Evolutionary conservation across 352 stramenopile genomes (phyloP).

Genomic region (Achlya hypogyna): DNA sequence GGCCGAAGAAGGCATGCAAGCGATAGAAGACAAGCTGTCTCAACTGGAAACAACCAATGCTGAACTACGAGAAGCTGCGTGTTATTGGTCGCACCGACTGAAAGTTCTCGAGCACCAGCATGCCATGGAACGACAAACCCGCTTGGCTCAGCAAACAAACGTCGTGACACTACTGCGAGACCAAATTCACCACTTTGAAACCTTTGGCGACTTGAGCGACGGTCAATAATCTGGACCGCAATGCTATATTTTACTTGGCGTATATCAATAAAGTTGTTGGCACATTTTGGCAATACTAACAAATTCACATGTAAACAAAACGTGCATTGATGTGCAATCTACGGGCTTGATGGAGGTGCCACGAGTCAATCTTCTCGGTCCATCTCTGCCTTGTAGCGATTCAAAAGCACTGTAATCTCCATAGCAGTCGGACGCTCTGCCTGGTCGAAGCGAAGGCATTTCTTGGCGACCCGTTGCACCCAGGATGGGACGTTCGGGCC

Average conservation of each 20-base stretch:
- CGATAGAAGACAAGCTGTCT: slow-evolving; percentile 35
- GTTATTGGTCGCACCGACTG: background rate
- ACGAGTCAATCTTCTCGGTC: no score
- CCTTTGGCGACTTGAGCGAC: slow-evolving; percentile 7
- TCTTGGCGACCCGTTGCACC: slow-evolving; percentile 25
- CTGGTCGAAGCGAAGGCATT: slow-evolving; percentile 28
- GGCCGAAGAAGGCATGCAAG: slow-evolving; percentile 39
- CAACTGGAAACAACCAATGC: slow-evolving; percentile 25
- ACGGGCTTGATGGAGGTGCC: no score
- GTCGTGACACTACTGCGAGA: background rate
- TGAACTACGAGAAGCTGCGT: background rate
- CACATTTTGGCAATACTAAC: no score
- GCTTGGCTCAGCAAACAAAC: background rate
- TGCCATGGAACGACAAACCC: slow-evolving; percentile 3
- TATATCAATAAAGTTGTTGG: no score
- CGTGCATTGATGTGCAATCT: no score
- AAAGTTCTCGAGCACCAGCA: slow-evolving; percentile 4
- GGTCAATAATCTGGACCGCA: no score
- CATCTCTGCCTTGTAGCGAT: no score
- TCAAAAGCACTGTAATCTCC: no score
- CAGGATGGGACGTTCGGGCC: slow-evolving; percentile 28
- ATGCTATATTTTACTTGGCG: no score
- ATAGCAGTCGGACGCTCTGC: slow-evolving; percentile 31
- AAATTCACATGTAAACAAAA: no score
- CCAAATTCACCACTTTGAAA: slow-evolving; percentile 14